Conservation (phyloP, 208 protist species). For the Crithidia mellificae region DNA sequence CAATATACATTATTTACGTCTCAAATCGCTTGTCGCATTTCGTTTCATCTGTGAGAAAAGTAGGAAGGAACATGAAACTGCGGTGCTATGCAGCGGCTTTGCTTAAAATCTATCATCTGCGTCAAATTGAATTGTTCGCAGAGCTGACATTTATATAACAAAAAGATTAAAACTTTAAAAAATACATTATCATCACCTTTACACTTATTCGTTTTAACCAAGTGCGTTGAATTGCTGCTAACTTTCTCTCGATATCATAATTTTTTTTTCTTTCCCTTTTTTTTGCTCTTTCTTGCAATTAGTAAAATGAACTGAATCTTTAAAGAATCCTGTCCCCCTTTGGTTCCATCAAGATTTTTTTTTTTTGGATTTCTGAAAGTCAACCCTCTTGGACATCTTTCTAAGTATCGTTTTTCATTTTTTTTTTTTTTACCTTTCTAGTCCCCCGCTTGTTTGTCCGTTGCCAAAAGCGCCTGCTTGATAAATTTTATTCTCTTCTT, state of each 20-base stretch:
- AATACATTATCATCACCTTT: neutral
- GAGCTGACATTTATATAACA: neutral
- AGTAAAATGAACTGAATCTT: too few relatives aligned
- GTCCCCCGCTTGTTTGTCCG: too few relatives aligned
- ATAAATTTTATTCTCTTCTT: slow-evolving; percentile 7
- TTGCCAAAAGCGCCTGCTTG: neutral
- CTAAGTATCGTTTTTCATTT: slow-evolving; percentile 10
- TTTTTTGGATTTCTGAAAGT: too few relatives aligned
- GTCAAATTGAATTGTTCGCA: neutral
- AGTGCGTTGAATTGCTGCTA: neutral
- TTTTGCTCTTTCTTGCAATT: too few relatives aligned
- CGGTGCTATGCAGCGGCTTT: neutral
- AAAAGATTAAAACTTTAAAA: neutral
- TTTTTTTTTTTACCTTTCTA: neutral
- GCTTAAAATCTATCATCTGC: neutral
- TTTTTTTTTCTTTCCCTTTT: neutral
- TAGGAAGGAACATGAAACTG: neutral
- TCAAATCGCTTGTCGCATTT: neutral
- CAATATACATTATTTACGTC: too few relatives aligned
- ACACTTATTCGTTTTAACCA: neutral
- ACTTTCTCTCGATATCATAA: neutral
- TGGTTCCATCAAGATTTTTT: too few relatives aligned
- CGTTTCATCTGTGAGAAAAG: neutral
- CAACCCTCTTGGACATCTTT: too few relatives aligned
- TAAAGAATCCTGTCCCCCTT: too few relatives aligned